Evolutionary conservation across 495 filamentous ascomycete species (phyloP).

Genomic region (Penicillium chermesinum): DNA sequence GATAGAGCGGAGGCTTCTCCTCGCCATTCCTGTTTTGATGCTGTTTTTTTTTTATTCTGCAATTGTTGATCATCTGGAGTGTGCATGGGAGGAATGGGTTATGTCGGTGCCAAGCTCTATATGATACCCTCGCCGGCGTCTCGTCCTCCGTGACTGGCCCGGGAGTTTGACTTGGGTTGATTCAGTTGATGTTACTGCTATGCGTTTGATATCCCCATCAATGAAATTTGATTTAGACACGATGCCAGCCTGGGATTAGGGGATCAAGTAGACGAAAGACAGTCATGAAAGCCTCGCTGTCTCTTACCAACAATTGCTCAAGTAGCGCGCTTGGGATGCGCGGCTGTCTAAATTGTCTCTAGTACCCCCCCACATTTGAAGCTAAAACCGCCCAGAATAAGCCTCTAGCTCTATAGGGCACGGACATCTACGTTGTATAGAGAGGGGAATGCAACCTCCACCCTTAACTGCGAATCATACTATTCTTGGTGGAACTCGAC

Average conservation of each 20-base stretch:
- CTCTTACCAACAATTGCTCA: too few relatives aligned
- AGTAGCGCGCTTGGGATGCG: too few relatives aligned
- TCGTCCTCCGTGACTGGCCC: not conserved
- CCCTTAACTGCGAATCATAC: not conserved
- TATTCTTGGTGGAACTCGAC: not conserved
- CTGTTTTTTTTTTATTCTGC: conserved; percentile 6
- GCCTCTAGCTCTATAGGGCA: not conserved
- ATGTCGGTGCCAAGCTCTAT: conserved; percentile 7
- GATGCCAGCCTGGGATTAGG: not conserved
- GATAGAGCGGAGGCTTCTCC: conserved; percentile 17
- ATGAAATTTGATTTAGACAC: conserved; percentile 19
- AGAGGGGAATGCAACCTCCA: not conserved
- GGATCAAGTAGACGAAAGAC: not conserved
- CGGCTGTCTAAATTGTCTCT: too few relatives aligned
- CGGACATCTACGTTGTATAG: too few relatives aligned
- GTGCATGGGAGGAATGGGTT: conserved; percentile 14
- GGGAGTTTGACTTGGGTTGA: conserved; percentile 2
- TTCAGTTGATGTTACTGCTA: conserved; percentile 13
- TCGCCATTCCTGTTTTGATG: conserved; percentile 9
- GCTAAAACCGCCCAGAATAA: too few relatives aligned
- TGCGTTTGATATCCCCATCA: conserved; percentile 22
- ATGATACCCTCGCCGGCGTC: conserved; percentile 7
- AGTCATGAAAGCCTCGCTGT: too few relatives aligned
- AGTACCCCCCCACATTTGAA: too few relatives aligned
- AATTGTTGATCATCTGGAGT: conserved; percentile 7